Evolutionary conservation across 106 monocot genomes (phyloP), one percentile per base, ranked within the genome.

Genomic region (Dendrobium catenatum): DNA sequence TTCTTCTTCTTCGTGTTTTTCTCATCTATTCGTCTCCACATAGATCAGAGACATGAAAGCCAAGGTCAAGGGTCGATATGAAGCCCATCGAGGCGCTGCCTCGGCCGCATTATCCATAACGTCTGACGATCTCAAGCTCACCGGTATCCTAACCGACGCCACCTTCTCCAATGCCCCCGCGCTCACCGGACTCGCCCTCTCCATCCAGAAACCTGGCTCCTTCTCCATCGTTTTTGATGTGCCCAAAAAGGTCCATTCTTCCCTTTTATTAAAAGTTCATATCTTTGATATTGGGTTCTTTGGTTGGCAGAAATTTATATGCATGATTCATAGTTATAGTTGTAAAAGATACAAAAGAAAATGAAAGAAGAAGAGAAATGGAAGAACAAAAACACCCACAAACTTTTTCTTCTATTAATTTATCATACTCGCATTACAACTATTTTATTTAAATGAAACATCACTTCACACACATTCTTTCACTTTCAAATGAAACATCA

Each of bases 201-300:
- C 73, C 24, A 41, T 81, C 40, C 81, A 74, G 54, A 81, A 81
- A 42, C 81, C 81, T 74, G 74, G 56, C 74, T 74, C 81, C 31
- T 81, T 81, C 70, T 40, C 55, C 74, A 51, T 81, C 22, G 44
- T 22, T 22, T 74, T 73, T 40, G 26, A 81, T 49, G 10, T 74
- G 15, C 73, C 55, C 37, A 75, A 42, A 10, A 81, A 81, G 74
- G 81, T 2, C 24, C 1, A 10, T 58, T 29, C 6, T 58, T 0
- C 1, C 61, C 42, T 37, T 10, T 56, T 56, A 3, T 2, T 51
- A 13, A 11, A 18, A 11, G 24, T 5, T n/a, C 26, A 1, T 48
- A n/a, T 48, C 9, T 76, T 44, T 13, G 8, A 10, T n/a, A 76
- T 42, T 18, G 10, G 20, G 37, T 75, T 75, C 43, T 42, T 37